Evolutionary conservation across 2,329 filamentous ascomycete species (phyloP).

Genomic region (Pezicula radicicola): DNA sequence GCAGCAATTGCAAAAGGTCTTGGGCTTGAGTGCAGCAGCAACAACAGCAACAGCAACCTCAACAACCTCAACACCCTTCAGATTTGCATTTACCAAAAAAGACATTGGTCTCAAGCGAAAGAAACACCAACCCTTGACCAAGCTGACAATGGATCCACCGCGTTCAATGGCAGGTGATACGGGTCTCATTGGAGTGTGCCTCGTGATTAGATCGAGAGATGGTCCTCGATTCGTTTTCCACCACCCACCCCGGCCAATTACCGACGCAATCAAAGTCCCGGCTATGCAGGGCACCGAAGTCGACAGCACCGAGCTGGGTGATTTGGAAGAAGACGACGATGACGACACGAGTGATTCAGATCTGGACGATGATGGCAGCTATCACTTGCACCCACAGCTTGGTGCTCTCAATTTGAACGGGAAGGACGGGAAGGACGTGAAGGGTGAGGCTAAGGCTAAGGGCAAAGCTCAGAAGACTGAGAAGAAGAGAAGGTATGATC

Average conservation of each 20-base stretch:
- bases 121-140: too few species aligned
- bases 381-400: conserved; percentile 32
- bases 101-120: too few species aligned
- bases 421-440: not conserved
- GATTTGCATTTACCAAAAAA: too few species aligned
- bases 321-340: conserved; percentile 22
- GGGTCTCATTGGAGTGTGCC: conserved; percentile 38
- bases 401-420: conserved; percentile 18
- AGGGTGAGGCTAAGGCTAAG: too few species aligned
- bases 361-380: conserved; percentile 45
- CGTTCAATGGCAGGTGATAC: conserved; percentile 33
- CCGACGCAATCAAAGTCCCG: conserved; percentile 27
- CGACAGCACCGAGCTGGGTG: conserved; percentile 19
- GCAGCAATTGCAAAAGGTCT: too few species aligned
- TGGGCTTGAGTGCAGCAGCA: too few species aligned
- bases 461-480: conserved; percentile 3
- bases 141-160: not conserved
- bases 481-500: conserved; percentile 10
- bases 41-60: too few species aligned
- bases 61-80: too few species aligned
- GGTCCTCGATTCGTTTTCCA: conserved; percentile 84
- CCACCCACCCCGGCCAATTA: conserved; percentile 63
- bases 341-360: conserved; percentile 35
- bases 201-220: conserved; percentile 58
- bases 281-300: conserved; percentile 29